phyloP scores from a whole-genome alignment of 192 early-diverging fungal species.

The Spizellomyces punctatus region DNA sequence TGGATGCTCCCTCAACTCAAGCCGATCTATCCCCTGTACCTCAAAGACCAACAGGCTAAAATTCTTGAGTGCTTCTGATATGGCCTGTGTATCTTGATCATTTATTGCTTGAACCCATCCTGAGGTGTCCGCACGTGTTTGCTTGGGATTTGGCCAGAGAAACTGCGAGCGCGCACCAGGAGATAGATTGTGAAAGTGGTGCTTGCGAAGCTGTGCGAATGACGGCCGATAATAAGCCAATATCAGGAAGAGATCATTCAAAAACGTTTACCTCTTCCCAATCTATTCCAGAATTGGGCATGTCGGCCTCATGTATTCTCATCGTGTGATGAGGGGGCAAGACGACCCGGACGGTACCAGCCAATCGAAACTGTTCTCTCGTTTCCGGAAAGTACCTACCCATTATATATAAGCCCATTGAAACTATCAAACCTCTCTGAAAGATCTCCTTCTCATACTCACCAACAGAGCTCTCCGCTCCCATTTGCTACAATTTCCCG shows the following conservation, averaged over 20 bases:
- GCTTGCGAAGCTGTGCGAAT: slow-evolving; percentile 7
- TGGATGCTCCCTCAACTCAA: slow-evolving; percentile 14
- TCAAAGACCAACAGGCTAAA: slow-evolving; percentile 23
- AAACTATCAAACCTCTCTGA: background rate
- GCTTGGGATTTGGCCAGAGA: background rate
- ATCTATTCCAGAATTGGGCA: background rate
- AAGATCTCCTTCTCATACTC: background rate
- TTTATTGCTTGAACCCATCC: background rate
- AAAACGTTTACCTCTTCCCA: slow-evolving; percentile 17
- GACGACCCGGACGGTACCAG: slow-evolving; percentile 2
- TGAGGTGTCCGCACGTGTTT: background rate
- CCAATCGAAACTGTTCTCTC: slow-evolving; percentile 12
- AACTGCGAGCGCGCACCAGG: slow-evolving; percentile 6
- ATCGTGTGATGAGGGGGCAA: background rate
- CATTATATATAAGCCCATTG: background rate
- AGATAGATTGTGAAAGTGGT: slow-evolving; percentile 13
- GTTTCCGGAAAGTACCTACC: slow-evolving; percentile 16
- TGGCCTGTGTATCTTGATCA: background rate
- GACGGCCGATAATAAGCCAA: background rate
- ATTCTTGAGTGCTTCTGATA: slow-evolving; percentile 6
- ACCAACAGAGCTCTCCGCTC: slow-evolving; percentile 15
- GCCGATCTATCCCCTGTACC: slow-evolving; percentile 1
- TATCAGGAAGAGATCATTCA: background rate
- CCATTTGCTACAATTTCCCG: background rate
- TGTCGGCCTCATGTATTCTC: background rate